Conservation (phyloP, 306 rosid genomes). For the Vachellia pachyceras region DNA sequence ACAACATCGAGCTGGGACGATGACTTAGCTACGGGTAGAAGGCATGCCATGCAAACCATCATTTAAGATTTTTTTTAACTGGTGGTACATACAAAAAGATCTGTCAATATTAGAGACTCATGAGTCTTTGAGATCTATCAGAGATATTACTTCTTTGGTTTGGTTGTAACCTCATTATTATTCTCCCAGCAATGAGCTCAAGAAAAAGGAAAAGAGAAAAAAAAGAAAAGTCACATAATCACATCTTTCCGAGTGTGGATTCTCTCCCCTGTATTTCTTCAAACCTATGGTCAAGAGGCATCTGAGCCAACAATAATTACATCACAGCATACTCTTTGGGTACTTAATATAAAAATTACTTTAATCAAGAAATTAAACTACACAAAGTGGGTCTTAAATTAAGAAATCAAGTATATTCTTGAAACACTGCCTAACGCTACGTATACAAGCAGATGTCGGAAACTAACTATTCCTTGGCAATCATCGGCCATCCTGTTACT, state of each 20-base stretch:
- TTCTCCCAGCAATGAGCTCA: neutral
- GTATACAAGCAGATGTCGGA: conserved; percentile 6
- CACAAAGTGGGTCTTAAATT: too few relatives aligned
- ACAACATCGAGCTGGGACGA: neutral
- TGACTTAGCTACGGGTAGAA: neutral
- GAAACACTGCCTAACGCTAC: conserved; percentile 12
- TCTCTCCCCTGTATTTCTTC: neutral
- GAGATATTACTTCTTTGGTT: too few relatives aligned
- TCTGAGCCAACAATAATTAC: conserved; percentile 47
- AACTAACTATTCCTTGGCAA: conserved; percentile 7
- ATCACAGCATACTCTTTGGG: neutral
- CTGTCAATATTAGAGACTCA: too few relatives aligned
- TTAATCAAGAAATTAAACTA: too few relatives aligned
- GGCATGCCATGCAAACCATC: too few relatives aligned
- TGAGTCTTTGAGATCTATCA: too few relatives aligned
- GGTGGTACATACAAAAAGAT: neutral
- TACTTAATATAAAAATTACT: too few relatives aligned
- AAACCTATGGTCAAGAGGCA: neutral
- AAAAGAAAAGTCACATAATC: too few relatives aligned
- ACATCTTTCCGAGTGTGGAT: neutral
- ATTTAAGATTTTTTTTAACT: too few relatives aligned
- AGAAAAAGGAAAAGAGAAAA: neutral
- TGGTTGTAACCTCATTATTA: too few relatives aligned
- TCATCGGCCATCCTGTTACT: neutral
- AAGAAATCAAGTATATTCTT: neutral